Evolutionary conservation across 495 filamentous ascomycete genomes (phyloP).

Genomic region (Daldinia loculata): DNA sequence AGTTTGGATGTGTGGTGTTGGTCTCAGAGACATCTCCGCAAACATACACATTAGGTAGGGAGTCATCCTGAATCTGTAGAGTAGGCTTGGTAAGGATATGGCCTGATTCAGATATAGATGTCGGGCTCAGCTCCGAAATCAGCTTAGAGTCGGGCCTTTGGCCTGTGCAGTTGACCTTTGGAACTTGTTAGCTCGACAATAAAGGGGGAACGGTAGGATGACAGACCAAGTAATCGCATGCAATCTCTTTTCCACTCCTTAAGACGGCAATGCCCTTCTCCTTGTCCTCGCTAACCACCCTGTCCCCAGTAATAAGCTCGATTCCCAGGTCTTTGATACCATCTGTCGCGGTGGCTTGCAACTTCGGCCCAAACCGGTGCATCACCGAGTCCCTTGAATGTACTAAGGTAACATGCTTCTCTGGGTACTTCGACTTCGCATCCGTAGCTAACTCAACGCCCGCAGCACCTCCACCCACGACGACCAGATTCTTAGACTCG

Average conservation of each 20-base stretch:
- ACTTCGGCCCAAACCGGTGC: conserved; percentile 58
- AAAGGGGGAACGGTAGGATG: not conserved
- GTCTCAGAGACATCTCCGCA: conserved; percentile 71
- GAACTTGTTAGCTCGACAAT: conserved; percentile 11
- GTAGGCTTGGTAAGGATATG: conserved; percentile 64
- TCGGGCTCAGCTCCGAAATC: conserved; percentile 52
- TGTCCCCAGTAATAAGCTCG: conserved; percentile 42
- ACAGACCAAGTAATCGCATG: conserved; percentile 53
- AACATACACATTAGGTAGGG: conserved; percentile 63
- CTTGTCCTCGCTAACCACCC: conserved; percentile 30
- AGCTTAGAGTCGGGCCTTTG: conserved; percentile 65
- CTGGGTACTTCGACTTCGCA: conserved; percentile 64
- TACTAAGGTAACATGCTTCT: conserved; percentile 65
- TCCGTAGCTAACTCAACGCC: conserved; percentile 70
- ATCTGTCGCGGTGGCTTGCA: conserved; percentile 57
- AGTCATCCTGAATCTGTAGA: conserved; percentile 61
- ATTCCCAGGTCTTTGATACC: conserved; percentile 55
- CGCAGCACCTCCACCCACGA: conserved; percentile 69
- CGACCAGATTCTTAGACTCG: conserved; percentile 56
- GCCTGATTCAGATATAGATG: conserved; percentile 58
- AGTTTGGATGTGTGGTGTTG: conserved; percentile 61
- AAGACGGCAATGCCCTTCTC: conserved; percentile 40
- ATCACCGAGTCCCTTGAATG: conserved; percentile 65
- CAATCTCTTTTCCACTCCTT: conserved; percentile 42
- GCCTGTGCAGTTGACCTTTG: conserved; percentile 62